Percentiles rank a stretch among this genome's conserved stretches.
Conservation (phyloP, 257 asterid species). For the Nicotiana knightiana region DNA sequence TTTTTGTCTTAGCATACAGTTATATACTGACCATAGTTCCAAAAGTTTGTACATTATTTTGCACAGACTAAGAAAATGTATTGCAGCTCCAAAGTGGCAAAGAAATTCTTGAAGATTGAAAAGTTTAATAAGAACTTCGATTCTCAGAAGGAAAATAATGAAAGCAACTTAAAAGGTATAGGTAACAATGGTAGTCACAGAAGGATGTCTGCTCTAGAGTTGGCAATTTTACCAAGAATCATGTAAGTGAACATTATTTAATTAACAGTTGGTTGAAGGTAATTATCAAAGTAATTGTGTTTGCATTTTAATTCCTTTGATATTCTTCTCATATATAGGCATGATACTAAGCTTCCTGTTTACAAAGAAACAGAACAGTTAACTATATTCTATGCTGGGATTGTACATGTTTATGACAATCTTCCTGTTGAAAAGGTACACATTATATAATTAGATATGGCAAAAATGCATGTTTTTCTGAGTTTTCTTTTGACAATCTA, state of each 20-base stretch:
- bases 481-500: background rate
- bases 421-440: constrained; percentile 6
- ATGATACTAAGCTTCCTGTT: background rate
- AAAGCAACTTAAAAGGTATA: background rate
- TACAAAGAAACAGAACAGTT: constrained; percentile 7
- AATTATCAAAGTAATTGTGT: background rate
- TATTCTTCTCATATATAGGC: background rate
- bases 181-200: background rate
- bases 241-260: background rate
- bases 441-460: background rate
- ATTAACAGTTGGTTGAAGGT: background rate
- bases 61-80: background rate
- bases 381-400: constrained; percentile 22
- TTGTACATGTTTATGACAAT: constrained; percentile 12
- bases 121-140: background rate
- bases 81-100: background rate
- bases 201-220: background rate
- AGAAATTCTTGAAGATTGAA: background rate
- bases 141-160: background rate
- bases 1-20: background rate
- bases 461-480: background rate
- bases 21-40: background rate
- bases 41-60: background rate
- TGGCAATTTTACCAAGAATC: background rate
- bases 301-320: background rate